A percentile compares a stretch with the other conserved stretches of the same genome.
Conservation (phyloP, 129 eudicot genomes). For the Sambucus nigra region DNA sequence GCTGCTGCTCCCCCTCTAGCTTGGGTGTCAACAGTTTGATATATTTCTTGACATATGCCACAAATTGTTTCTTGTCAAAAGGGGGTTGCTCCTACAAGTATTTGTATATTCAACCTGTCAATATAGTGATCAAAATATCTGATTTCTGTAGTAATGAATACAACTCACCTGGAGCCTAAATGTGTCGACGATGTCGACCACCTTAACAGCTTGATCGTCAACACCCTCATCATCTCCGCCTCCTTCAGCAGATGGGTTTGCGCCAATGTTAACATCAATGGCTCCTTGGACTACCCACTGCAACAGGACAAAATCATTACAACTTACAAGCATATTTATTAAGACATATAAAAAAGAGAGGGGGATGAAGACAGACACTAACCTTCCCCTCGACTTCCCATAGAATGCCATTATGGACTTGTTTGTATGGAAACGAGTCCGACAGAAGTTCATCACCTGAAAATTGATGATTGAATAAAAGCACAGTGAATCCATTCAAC, state of each 20-base stretch:
- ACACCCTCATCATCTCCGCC: constrained; percentile 58
- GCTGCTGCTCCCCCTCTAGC: constrained; percentile 33
- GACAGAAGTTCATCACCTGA: constrained; percentile 64
- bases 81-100: constrained; percentile 51
- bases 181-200: constrained; percentile 65
- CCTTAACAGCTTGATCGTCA: constrained; percentile 47
- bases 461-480: neutral
- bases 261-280: constrained; percentile 58
- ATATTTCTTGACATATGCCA: constrained; percentile 44
- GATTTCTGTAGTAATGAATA: neutral
- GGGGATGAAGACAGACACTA: neutral
- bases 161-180: constrained; percentile 49
- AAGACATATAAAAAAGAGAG: neutral
- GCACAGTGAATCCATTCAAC: neutral
- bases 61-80: constrained; percentile 51
- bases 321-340: neutral
- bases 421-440: constrained; percentile 60
- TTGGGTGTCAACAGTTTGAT: constrained; percentile 45
- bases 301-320: neutral
- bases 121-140: no score
- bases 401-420: constrained; percentile 33
- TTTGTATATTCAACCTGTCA: neutral
- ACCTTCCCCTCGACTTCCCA: constrained; percentile 76
- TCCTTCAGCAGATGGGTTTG: constrained; percentile 66
- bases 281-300: constrained; percentile 61